phyloP scores from a whole-genome alignment of 352 stramenopile species.

The Phytophthora sp. region DNA sequence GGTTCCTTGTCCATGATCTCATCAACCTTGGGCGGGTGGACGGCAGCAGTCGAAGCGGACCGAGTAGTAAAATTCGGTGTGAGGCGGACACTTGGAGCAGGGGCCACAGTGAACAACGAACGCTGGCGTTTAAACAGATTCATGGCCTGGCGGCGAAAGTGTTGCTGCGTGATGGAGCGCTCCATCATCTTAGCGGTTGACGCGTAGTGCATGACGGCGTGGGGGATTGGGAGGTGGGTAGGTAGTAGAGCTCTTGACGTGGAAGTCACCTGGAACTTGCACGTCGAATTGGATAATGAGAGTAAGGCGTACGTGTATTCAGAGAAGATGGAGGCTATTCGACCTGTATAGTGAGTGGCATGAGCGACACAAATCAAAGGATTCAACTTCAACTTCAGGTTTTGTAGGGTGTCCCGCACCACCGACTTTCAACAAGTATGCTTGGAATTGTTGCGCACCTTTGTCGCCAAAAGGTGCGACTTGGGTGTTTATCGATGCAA shows the following conservation, averaged over 20 bases:
- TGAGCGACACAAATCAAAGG: conserved; percentile 3
- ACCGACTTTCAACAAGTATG: too few species aligned
- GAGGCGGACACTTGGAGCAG: too few species aligned
- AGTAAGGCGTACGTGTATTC: too few species aligned
- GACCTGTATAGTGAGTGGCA: too few species aligned
- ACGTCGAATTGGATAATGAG: conserved; percentile 22
- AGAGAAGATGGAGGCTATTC: too few species aligned
- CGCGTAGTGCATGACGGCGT: conserved; percentile 9
- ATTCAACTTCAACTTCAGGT: conserved; percentile 30
- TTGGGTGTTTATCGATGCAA: too few species aligned
- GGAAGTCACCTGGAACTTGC: conserved; percentile 9
- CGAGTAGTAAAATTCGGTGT: conserved; percentile 2
- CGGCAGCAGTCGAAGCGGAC: conserved; percentile 17
- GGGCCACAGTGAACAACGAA: too few species aligned
- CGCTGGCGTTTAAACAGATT: conserved; percentile 15
- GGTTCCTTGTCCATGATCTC: not conserved
- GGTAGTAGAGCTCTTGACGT: too few species aligned
- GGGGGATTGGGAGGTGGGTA: too few species aligned
- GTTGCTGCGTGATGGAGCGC: conserved; percentile 7
- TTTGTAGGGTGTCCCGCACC: too few species aligned
- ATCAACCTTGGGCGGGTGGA: not conserved
- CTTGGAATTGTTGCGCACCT: too few species aligned
- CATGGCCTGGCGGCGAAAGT: conserved; percentile 6
- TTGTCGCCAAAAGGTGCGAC: too few species aligned
- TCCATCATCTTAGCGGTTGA: conserved; percentile 18